Base-by-base conservation (phyloP, 257 asterid species). In the Capsicum pubescens region DNA sequence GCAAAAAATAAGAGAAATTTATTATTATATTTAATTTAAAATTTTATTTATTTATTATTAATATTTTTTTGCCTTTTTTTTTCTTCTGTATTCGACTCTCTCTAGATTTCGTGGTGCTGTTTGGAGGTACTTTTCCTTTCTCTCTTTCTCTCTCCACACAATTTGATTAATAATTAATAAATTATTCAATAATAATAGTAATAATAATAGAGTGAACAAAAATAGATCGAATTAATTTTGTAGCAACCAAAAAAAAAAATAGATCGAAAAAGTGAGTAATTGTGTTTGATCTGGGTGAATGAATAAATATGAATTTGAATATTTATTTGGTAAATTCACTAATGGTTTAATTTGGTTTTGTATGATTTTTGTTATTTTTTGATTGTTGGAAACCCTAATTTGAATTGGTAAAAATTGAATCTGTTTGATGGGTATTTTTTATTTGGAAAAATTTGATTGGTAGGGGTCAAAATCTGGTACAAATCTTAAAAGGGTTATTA, bases 61-160 rank as follows among this genome's bases (percentile, higher is more conserved):
- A 36, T 76, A 21, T 3, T 1, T 76, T 76, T 12, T 44, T 44
- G 7, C n/a, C 5, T 39, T 39, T 13, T 12, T 19, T 71, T 71
- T 46, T 21, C 8, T 4, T 42, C 2, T 7, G 9, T 26, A 36
- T 74, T 52, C 21, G 63, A 76, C 81, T 8, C 26, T 76, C 15
- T 76, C 63, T 76, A 76, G 63, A 76, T 76, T 76, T 76, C 81
- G 63, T 76, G 81, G 81, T 76, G 81, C 81, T 76, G 63, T 76
- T 76, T 52, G 39, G 63, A 76, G 81, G 81, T 76, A 76, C 81
- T 76, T 26, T 76, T 26, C 63, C 48, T 46, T 8, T 52, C 81
- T 76, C 63, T 52, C 61, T 26, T 9, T 66, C n/a, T 52, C 81
- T 76, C 81, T 76, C 81, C 81, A 52, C 63, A 76, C 46, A 76